Conservation (phyloP, 345 rosid species). For the Angophora floribunda region DNA sequence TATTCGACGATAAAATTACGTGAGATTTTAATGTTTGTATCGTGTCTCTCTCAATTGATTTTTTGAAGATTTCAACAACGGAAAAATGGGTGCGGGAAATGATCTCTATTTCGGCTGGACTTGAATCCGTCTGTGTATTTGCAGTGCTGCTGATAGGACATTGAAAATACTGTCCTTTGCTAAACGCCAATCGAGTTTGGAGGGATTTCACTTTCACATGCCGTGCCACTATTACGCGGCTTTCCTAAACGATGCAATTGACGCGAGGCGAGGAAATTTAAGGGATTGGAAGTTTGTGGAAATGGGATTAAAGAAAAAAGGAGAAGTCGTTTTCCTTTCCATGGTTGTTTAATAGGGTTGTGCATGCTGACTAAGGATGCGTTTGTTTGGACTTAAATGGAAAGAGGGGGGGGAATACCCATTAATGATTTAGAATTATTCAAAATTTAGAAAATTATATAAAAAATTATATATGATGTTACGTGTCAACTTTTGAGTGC, state of each 20-base stretch:
- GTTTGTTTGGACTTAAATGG: background rate
- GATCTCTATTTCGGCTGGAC: rapidly evolving
- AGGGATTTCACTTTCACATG: background rate
- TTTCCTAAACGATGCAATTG: background rate
- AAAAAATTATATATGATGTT: background rate
- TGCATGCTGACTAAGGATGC: background rate
- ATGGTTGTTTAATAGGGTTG: background rate
- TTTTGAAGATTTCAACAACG: background rate
- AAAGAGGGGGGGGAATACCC: background rate
- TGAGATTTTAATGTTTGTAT: no score
- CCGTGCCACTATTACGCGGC: background rate
- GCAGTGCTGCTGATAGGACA: background rate
- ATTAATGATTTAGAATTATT: background rate
- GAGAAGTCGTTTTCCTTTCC: background rate
- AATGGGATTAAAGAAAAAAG: background rate
- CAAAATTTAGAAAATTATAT: background rate
- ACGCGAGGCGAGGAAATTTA: background rate
- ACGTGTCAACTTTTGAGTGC: no score
- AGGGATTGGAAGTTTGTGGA: background rate
- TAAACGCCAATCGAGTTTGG: background rate
- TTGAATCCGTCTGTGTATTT: background rate
- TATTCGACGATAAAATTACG: no score
- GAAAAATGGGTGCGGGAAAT: background rate
- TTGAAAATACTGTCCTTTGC: background rate
- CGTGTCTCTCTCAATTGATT: background rate